Evolutionary conservation across 176 grass and related monocot genomes (phyloP).

Genomic region (Paspalum notatum): DNA sequence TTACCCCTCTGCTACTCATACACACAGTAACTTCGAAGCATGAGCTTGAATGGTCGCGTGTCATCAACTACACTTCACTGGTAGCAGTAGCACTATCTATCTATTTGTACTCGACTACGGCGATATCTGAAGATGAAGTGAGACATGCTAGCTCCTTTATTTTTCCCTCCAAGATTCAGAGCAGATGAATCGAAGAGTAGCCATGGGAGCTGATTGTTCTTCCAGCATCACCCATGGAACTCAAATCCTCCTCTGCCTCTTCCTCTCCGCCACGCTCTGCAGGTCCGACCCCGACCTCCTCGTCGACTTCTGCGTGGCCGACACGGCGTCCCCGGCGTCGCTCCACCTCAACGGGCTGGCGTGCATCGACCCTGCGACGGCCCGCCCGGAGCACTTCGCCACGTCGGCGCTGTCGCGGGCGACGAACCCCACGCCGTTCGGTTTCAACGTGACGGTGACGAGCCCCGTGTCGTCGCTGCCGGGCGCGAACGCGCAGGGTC

Average conservation of each 20-base stretch:
- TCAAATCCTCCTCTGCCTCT: conserved; percentile 10
- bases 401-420: conserved; percentile 49
- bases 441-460: conserved; percentile 58
- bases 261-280: conserved; percentile 14
- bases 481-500: conserved; percentile 60
- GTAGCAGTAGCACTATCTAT: background rate
- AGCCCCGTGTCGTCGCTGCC: conserved; percentile 47
- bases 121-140: background rate
- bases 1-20: conserved; percentile 31
- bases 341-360: conserved; percentile 58
- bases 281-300: conserved; percentile 58
- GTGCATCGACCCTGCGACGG: conserved; percentile 58
- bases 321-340: background rate
- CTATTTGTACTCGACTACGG: conserved; percentile 3
- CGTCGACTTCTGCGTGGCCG: conserved; percentile 57
- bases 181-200: background rate
- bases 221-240: background rate
- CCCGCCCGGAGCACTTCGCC: conserved; percentile 52
- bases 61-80: background rate
- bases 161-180: conserved; percentile 17
- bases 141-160: background rate
- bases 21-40: conserved; percentile 43
- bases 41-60: background rate
- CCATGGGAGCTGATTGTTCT: conserved; percentile 24
- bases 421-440: conserved; percentile 37